Evolutionary conservation across 2,329 filamentous ascomycete species (phyloP).

Genomic region (Diaporthe velutina): DNA sequence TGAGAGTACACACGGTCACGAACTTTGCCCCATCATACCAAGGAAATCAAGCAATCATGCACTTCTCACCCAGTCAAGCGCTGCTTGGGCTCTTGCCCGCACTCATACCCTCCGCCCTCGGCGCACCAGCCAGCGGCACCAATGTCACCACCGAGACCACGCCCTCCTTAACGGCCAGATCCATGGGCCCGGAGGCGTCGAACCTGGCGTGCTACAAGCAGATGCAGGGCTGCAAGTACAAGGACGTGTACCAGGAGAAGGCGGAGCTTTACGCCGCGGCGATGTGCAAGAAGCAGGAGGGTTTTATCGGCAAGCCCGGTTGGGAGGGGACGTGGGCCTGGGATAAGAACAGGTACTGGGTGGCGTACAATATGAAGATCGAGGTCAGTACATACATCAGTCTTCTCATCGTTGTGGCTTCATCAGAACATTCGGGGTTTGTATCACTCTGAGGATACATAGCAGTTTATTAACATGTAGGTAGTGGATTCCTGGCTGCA

Average conservation of each 20-base stretch:
- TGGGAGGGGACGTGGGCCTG: neutral
- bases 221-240: neutral
- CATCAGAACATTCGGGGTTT: too few relatives aligned
- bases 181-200: neutral
- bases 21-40: neutral
- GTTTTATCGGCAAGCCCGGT: neutral
- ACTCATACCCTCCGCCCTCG: neutral
- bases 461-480: too few relatives aligned
- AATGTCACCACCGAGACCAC: neutral
- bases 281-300: neutral
- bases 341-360: neutral
- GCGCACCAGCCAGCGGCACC: neutral
- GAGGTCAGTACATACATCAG: too few relatives aligned
- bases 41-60: neutral
- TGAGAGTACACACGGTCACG: neutral
- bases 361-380: neutral
- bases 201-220: neutral
- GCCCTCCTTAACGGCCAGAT: neutral
- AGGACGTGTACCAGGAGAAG: neutral
- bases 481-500: neutral
- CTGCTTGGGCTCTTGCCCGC: neutral
- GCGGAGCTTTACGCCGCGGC: neutral
- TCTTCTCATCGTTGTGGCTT: too few relatives aligned
- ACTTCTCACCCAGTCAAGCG: neutral
- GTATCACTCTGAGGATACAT: too few relatives aligned